Base-by-base conservation (phyloP, 176 grass and related monocot genomes). In the Oryza rufipogon region DNA sequence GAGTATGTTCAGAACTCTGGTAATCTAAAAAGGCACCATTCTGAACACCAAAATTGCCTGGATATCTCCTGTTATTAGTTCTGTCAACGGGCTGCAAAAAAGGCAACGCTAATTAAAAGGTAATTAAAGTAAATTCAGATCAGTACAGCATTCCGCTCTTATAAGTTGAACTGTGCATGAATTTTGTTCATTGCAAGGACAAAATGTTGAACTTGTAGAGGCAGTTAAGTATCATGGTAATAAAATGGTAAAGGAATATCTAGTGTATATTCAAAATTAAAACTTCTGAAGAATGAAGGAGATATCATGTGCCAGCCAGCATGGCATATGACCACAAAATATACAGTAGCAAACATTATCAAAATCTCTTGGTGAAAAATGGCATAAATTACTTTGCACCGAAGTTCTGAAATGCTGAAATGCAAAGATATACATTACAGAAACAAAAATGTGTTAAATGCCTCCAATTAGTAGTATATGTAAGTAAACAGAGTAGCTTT, bases 81-180 rank as follows among this genome's bases (percentile, higher is more conserved):
- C 70, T 70, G 67, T 94, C 87, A 79, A 66, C 84, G 83, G 82
- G 83, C 97, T 99, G 88, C 68, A 88, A 68, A 45, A 83, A 47
- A 46, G 10, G 15, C 20, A 51, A 32, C 28, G 54, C 16, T 74
- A 51, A 80, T 42, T 87, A 32, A 91, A 70, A 4, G 64, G 9
- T 17, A 58, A 80, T 44, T 71, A 65, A 72, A 67, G 45, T 77
- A 54, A 11, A 65, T 60, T 49, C 39, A 82, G 13, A 79, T 9
- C 48, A 28, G 78, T 32, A 74, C 15, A 68, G 11, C 64, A 76
- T 16, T 73, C 28, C 68, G 4, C 47, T 65, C 14, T 33, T 30
- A 81, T 32, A 86, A 73, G 32, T 60, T 76, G 4, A 75, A 72
- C 26, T 70, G 26, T 26, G 13, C 64, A 74, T 64, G 26, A 23